These are phyloP conservation scores for Cupressus sempervirens DNA, from an alignment of 75 land plant genomes.

Conservation along the genomic window DNA sequence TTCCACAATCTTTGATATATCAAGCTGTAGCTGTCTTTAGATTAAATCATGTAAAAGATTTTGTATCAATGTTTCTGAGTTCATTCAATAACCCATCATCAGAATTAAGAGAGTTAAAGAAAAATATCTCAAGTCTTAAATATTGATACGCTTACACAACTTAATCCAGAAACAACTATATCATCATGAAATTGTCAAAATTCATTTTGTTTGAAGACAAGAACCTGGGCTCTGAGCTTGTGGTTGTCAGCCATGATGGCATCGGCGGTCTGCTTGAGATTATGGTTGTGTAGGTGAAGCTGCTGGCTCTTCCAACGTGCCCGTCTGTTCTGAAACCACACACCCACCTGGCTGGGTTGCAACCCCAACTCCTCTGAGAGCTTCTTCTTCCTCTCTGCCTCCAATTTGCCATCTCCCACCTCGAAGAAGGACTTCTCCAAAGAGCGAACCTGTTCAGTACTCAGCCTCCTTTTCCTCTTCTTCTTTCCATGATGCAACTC, in stretches of 20 bases:
- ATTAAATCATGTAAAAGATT: too few relatives aligned
- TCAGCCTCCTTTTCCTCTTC: slow-evolving; percentile 6
- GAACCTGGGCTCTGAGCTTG: neutral
- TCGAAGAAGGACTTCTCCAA: slow-evolving; percentile 7
- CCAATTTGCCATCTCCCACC: neutral
- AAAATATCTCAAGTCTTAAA: too few relatives aligned
- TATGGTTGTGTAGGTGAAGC: neutral
- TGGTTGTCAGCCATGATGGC: neutral
- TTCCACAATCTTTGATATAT: too few relatives aligned
- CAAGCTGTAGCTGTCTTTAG: too few relatives aligned
- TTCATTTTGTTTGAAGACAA: too few relatives aligned
- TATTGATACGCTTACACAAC: too few relatives aligned
- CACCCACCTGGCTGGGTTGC: slow-evolving; percentile 6
- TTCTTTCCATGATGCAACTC: neutral
- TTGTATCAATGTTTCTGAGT: too few relatives aligned
- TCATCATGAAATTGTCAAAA: neutral
- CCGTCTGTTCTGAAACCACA: slow-evolving; percentile 11
- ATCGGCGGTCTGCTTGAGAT: too few relatives aligned
- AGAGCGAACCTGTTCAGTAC: slow-evolving; percentile 1
- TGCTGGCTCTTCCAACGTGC: slow-evolving; percentile 10
- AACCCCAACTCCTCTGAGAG: neutral
- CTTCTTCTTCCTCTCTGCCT: slow-evolving; percentile 1
- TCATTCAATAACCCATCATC: too few relatives aligned
- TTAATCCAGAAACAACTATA: too few relatives aligned
- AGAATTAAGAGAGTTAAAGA: too few relatives aligned